A percentile compares a stretch with the other conserved stretches of the same genome.
Conservation (phyloP, 805 yeast genomes). For the Cyberlindnera bimundalis region DNA sequence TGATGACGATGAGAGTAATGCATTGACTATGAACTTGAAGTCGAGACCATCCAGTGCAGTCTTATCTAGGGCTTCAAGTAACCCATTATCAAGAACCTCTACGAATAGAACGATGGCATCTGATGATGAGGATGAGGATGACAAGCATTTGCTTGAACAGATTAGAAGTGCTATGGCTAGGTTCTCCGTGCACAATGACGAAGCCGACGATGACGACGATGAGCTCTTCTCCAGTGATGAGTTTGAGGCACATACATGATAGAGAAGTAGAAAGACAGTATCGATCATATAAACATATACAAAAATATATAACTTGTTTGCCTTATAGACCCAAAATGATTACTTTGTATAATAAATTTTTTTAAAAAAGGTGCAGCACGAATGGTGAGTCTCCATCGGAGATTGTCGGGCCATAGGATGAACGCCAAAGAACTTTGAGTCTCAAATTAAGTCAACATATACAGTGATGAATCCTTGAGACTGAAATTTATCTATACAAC, state of each 20-base stretch:
- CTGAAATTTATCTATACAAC: too few species aligned
- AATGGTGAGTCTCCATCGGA: too few species aligned
- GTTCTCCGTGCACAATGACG: slow-evolving; percentile 18
- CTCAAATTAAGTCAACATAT: too few species aligned
- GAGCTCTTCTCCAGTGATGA: slow-evolving; percentile 52
- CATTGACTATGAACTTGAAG: slow-evolving; percentile 23
- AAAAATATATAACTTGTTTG: too few species aligned
- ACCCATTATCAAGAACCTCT: slow-evolving; percentile 15
- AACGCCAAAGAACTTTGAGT: too few species aligned
- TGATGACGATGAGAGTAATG: slow-evolving; percentile 54
- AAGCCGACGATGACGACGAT: slow-evolving; percentile 29
- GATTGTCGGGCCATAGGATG: too few species aligned
- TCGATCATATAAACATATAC: neutral
- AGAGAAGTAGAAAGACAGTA: neutral
- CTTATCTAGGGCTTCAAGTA: slow-evolving; percentile 22
- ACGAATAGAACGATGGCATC: slow-evolving; percentile 10
- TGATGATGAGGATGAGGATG: slow-evolving; percentile 25
- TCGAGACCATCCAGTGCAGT: slow-evolving; percentile 20
- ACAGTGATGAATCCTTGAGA: too few species aligned
- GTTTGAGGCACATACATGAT: slow-evolving; percentile 44
- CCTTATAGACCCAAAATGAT: too few species aligned
- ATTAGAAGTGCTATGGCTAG: slow-evolving; percentile 42
- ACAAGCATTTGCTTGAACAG: slow-evolving; percentile 34
- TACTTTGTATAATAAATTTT: neutral
- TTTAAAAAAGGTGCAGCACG: too few species aligned